A percentile compares a stretch with the other conserved stretches of the same genome.
phyloP scores from a whole-genome alignment of 306 rosid genomes.

The Rubus parviflorus region DNA sequence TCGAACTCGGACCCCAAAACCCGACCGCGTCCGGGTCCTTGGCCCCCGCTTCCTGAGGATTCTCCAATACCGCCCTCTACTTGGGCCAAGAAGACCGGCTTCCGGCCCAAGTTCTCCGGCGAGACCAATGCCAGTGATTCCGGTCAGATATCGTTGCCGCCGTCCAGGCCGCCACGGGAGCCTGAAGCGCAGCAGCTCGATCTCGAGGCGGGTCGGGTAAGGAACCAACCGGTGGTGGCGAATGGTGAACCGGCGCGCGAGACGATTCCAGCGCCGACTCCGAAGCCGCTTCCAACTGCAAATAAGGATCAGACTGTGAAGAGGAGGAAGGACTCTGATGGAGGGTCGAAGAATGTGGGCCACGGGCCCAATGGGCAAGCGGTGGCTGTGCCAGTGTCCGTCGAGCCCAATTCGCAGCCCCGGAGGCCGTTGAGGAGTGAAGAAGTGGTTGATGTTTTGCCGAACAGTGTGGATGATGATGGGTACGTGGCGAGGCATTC shows the following conservation, averaged over 20 bases:
- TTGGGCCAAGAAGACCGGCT: slow-evolving; percentile 94
- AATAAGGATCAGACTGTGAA: slow-evolving; percentile 48
- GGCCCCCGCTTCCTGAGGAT: slow-evolving; percentile 65
- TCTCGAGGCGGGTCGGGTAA: slow-evolving; percentile 63
- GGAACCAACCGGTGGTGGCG: background rate
- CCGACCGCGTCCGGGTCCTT: slow-evolving; percentile 72
- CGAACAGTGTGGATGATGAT: slow-evolving; percentile 52
- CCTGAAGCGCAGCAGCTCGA: slow-evolving; percentile 37
- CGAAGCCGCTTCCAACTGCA: slow-evolving; percentile 8
- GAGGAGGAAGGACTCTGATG: slow-evolving; percentile 75
- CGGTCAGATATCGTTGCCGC: slow-evolving; percentile 50
- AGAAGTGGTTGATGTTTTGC: slow-evolving; percentile 67
- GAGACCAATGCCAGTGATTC: slow-evolving; percentile 74
- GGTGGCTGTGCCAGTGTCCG: slow-evolving; percentile 17
- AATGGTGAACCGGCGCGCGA: slow-evolving; percentile 36
- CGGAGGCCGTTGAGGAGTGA: slow-evolving; percentile 53
- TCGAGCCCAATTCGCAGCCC: slow-evolving; percentile 41
- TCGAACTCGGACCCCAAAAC: slow-evolving; percentile 66
- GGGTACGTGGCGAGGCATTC: slow-evolving; percentile 61
- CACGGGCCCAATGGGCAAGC: slow-evolving; percentile 48
- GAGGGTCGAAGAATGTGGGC: slow-evolving; percentile 45
- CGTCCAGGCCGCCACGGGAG: slow-evolving; percentile 46
- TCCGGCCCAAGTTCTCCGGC: slow-evolving; percentile 89
- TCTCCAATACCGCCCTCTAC: slow-evolving; percentile 78
- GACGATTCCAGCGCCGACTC: slow-evolving; percentile 32